Evolutionary conservation across 768 basidiomycete species (phyloP), one percentile per base, ranked within the genome.

Genomic region (Vararia minispora): DNA sequence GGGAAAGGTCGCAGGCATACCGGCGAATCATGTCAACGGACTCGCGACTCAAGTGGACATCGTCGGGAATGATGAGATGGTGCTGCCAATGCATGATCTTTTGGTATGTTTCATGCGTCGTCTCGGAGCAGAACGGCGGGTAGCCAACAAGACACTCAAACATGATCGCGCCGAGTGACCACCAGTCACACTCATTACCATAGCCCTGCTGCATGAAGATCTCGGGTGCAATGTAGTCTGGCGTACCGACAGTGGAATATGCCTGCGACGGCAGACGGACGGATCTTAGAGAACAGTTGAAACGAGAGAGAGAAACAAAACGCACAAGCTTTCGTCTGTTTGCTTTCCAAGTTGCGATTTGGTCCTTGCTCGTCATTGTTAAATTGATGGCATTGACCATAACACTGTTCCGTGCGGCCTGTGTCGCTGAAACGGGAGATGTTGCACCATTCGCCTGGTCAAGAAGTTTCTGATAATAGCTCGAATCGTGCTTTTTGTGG

Each of bases 131-230:
- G 65, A 97, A 92, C 0, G 90, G 91, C 17, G 92, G 90, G 59
- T 95, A 98, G 39, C 95, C 95, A 47, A 98, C 88, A 17, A 98
- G 65, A 59, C 85, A 95, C 61, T 98, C 94, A 57, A 95, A 99
- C 84, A 89, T 92, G 65, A 98, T 97, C 13, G 91, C 88, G 4
- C 95, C 95, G 21, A 98, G 70, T 6, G 92, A 95, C 95, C 95
- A 99, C 91, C 92, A 98, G 59, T 99, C 95, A 53, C 92, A 97
- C 59, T 94, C 92, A 52, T 92, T 88, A 17, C 88, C 90, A 57
- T 98, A 98, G n/a, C 95, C 95, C 55, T 87, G 81, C 57, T 92
- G 89, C 43, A 83, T 59, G 69, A 98, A 98, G 52, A 97, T 95
- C 58, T 98, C 92, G 1, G 92, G 91, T 3, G 94, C 90, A 50